Evolutionary conservation across 2,329 filamentous ascomycete genomes (phyloP).

Genomic region (Fusarium kyushuense): DNA sequence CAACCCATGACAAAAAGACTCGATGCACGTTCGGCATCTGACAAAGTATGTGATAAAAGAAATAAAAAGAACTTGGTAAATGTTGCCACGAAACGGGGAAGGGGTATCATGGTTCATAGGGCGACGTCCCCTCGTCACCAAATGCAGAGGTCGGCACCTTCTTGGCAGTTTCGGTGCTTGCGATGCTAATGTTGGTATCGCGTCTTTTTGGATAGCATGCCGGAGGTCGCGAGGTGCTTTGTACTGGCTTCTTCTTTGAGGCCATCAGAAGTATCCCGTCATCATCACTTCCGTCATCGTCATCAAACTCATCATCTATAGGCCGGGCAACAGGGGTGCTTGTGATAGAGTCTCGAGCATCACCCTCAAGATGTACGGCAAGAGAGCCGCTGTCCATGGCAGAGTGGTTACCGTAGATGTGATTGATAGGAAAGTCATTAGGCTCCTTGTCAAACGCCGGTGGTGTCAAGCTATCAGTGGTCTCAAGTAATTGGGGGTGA

Average conservation of each 20-base stretch:
- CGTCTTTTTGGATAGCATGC: slow-evolving; percentile 59
- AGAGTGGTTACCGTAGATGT: slow-evolving; percentile 51
- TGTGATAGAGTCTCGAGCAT: slow-evolving; percentile 40
- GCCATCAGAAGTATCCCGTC: slow-evolving; percentile 67
- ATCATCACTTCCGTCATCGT: slow-evolving; percentile 68
- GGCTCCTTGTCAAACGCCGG: slow-evolving; percentile 64
- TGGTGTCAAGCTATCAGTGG: slow-evolving; percentile 67
- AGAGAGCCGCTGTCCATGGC: slow-evolving; percentile 52
- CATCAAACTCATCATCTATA: slow-evolving; percentile 59
- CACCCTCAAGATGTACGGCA: slow-evolving; percentile 46
- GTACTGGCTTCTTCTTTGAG: slow-evolving; percentile 59
- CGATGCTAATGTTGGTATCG: slow-evolving; percentile 71
- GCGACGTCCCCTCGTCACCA: slow-evolving; percentile 50
- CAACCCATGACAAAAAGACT: slow-evolving; percentile 24
- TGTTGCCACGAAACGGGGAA: slow-evolving; percentile 32
- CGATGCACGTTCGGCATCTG: slow-evolving; percentile 35
- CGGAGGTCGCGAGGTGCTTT: slow-evolving; percentile 37
- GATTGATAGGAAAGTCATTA: slow-evolving; percentile 61
- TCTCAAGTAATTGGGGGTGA: slow-evolving; percentile 61
- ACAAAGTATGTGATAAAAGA: slow-evolving; percentile 36
- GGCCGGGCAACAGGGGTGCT: slow-evolving; percentile 47
- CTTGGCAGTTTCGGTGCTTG: slow-evolving; percentile 74
- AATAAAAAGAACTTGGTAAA: slow-evolving; percentile 29
- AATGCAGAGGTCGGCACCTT: slow-evolving; percentile 58
- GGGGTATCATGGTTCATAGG: slow-evolving; percentile 48